A percentile compares a stretch with the other conserved stretches of the same genome.
phyloP scores from a whole-genome alignment of 306 rosid genomes.

The Corylus americana region DNA sequence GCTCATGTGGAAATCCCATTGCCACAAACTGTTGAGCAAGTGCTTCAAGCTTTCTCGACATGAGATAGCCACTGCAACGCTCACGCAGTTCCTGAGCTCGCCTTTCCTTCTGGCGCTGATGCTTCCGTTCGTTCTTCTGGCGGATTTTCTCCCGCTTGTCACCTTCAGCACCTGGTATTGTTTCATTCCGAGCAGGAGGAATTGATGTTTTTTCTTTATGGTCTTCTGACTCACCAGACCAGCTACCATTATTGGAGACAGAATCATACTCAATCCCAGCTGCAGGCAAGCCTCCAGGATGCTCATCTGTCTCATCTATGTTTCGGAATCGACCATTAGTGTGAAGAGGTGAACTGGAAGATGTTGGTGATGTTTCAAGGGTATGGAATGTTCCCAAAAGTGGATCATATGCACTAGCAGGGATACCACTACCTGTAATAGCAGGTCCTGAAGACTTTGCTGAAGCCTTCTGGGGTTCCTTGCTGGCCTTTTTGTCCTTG shows the following conservation, averaged over 20 bases:
- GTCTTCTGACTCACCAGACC: constrained; percentile 98
- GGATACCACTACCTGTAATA: constrained; percentile 59
- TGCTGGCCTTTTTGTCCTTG: constrained; percentile 76
- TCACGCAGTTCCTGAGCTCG: constrained; percentile 96
- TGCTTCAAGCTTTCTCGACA: constrained; percentile 91
- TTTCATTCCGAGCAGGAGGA: constrained; percentile 54
- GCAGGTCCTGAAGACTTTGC: constrained; percentile 64
- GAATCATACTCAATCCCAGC: constrained; percentile 83
- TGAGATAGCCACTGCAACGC: constrained; percentile 77
- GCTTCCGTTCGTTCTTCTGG: constrained; percentile 91
- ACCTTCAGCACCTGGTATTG: constrained; percentile 88
- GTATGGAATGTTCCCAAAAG: constrained; percentile 85
- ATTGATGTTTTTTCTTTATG: constrained; percentile 74
- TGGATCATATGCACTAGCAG: constrained; percentile 93
- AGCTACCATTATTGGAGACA: constrained; percentile 93
- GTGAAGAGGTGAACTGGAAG: constrained; percentile 61
- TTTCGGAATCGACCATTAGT: constrained; percentile 79
- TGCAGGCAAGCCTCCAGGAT: constrained; percentile 56
- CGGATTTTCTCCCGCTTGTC: constrained; percentile 96
- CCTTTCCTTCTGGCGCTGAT: constrained; percentile 97
- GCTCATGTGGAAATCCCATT: constrained; percentile 91
- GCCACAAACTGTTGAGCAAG: constrained; percentile 88
- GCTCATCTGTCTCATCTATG: constrained; percentile 93
- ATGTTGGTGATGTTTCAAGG: constrained; percentile 52
- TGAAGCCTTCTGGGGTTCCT: constrained; percentile 70